Base-by-base conservation (phyloP, 2,329 filamentous ascomycete genomes). In the Orbilia blumenaviensis region DNA sequence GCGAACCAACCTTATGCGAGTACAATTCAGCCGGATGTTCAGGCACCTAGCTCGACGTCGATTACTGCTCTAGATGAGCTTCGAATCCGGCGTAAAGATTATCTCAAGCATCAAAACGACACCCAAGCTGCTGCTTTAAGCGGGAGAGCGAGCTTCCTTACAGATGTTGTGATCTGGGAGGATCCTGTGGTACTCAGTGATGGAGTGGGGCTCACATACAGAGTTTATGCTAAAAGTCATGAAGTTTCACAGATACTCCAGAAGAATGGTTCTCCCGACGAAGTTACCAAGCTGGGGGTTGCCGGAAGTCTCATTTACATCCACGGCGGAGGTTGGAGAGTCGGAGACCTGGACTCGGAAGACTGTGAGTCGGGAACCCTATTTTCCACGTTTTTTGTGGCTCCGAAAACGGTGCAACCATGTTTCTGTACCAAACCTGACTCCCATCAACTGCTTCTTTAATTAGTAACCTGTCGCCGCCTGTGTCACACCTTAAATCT, bases 241-340 rank as follows among this genome's bases (percentile, higher is more conserved):
- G 72, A 60, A 21, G 48, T 76, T 34, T 60, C 64, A 76, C 72
- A 69, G 56, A 34, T n/a, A 7, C 56, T 76, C 72, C 64, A 38
- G 63, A 50, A 69, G 48, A 76, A 64, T 50, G 72, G 72, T 10
- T 76, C 72, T 64, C 36, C 72, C 72, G 72, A 76, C 16, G 64
- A 69, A 2, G 60, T 76, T 66, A 69, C 50, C 14, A 69, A 41
- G 2, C 18, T 69, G 27, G 72, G 72, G 18, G 50, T 76, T 44
- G 42, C 64, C 48, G 72, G 72, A 64, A 64, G 64, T 64, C 69
- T 76, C 42, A 69, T 76, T 14, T 76, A 76, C 50, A 63, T 76
- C 23, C 72, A 76, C 42, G 72, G 72, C 50, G 72, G 72, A 25
- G 72, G 72, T 56, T 76, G 72, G 72, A 69, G 72, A 61, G 64